Conservation (phyloP, 164 flowering plant species). For the Cinnamomum micranthum region DNA sequence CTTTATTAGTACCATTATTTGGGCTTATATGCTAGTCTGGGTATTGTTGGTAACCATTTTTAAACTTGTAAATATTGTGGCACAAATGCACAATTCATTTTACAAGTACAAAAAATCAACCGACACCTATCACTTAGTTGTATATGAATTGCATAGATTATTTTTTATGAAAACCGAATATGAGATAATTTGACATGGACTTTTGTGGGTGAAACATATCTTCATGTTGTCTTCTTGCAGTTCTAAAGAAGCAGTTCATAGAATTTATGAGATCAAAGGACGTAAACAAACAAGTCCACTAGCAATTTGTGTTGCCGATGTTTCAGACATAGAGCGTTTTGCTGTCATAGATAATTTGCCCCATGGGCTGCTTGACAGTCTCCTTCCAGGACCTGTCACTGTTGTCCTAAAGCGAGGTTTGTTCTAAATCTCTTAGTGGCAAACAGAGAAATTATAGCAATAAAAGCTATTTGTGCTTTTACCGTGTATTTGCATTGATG, state of each 20-base stretch:
- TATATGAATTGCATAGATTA: neutral
- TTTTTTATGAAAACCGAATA: neutral
- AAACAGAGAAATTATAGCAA: neutral
- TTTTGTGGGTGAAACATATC: neutral
- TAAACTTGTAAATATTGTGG: neutral
- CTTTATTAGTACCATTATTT: too few species aligned
- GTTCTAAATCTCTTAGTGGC: neutral
- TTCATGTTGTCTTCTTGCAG: slow-evolving; percentile 31
- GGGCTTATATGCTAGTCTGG: too few species aligned
- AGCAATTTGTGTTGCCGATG: slow-evolving; percentile 93
- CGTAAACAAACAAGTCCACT: slow-evolving; percentile 87
- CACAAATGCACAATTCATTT: neutral
- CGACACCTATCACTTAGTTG: neutral
- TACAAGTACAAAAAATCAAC: neutral
- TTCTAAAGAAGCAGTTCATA: slow-evolving; percentile 75
- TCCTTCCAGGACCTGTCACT: slow-evolving; percentile 98
- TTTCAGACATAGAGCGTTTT: slow-evolving; percentile 60
- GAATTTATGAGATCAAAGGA: slow-evolving; percentile 93
- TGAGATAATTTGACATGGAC: neutral
- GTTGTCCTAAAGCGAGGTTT: slow-evolving; percentile 78
- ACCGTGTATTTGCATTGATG: neutral
- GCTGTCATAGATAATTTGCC: slow-evolving; percentile 81
- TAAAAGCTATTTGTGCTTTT: neutral
- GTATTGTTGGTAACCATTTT: neutral
- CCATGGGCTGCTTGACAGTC: slow-evolving; percentile 64